Evolutionary conservation across 257 asterid species (phyloP).

Genomic region (Asclepias syriaca): DNA sequence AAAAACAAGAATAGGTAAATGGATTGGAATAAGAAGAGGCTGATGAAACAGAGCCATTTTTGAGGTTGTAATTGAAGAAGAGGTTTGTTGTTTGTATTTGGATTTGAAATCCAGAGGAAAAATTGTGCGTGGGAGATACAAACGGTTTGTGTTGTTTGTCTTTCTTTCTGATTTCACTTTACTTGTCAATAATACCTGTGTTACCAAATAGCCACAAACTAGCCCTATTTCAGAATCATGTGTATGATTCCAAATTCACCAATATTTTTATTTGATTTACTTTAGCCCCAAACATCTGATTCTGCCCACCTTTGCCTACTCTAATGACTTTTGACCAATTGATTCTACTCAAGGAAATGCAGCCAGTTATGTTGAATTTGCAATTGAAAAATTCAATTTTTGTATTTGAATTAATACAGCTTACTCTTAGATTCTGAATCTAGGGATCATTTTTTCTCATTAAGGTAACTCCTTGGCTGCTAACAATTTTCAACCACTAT

Average conservation of each 20-base stretch:
- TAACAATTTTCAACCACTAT: not conserved
- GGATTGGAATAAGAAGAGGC: not conserved
- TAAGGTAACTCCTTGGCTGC: not conserved
- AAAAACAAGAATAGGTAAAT: not conserved
- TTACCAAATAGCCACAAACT: no score
- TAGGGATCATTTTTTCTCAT: not conserved
- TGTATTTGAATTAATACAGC: not conserved
- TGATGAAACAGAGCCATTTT: not conserved
- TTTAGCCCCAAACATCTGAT: not conserved
- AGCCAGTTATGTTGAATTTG: conserved; percentile 11
- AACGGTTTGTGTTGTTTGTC: conserved; percentile 9
- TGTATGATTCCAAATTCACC: no score
- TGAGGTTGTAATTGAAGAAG: not conserved
- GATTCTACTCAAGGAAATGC: not conserved
- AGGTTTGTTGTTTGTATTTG: not conserved
- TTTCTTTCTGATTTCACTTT: not conserved
- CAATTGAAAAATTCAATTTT: not conserved
- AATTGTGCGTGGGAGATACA: not conserved
- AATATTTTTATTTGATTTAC: no score
- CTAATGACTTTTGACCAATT: not conserved
- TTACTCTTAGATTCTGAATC: not conserved
- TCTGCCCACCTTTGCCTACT: not conserved
- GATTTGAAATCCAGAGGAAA: not conserved
- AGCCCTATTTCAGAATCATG: no score
- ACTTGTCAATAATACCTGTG: not conserved